Conservation (phyloP, 1,284 basidiomycete genomes). For the Sanguinoderma infundibulare region DNA sequence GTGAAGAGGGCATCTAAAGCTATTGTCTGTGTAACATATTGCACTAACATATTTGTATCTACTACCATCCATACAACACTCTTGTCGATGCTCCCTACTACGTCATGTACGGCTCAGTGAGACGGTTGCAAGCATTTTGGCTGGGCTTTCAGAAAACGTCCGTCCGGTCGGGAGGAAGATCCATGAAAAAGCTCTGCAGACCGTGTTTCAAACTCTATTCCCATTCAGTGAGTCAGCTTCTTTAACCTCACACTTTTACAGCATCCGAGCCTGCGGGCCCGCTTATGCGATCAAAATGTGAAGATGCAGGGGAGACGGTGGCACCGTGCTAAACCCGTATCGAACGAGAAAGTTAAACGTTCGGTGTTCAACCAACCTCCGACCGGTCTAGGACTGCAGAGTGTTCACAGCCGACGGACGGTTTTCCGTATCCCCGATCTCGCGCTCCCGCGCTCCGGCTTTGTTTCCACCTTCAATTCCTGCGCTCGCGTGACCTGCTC, state of each 20-base stretch:
- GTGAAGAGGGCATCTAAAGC: neutral
- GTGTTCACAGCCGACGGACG: neutral
- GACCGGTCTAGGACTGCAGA: neutral
- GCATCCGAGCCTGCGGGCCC: no score
- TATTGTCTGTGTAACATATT: neutral
- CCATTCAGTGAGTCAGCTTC: neutral
- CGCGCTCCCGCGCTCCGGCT: neutral
- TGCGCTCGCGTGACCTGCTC: neutral
- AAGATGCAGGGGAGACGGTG: no score
- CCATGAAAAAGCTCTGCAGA: neutral
- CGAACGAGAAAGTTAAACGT: no score
- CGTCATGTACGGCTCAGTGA: neutral
- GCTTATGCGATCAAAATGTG: no score
- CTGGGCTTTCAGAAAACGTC: no score
- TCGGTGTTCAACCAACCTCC: neutral
- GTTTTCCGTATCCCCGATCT: neutral
- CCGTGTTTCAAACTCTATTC: neutral
- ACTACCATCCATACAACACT: neutral
- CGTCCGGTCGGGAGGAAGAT: neutral
- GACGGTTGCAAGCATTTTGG: neutral
- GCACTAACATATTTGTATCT: neutral
- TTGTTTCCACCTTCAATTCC: neutral
- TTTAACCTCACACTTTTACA: neutral
- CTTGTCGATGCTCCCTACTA: neutral
- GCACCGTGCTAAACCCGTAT: no score